phyloP scores from a whole-genome alignment of 148 eudicot species.

The Vaccinium vitisidaea region DNA sequence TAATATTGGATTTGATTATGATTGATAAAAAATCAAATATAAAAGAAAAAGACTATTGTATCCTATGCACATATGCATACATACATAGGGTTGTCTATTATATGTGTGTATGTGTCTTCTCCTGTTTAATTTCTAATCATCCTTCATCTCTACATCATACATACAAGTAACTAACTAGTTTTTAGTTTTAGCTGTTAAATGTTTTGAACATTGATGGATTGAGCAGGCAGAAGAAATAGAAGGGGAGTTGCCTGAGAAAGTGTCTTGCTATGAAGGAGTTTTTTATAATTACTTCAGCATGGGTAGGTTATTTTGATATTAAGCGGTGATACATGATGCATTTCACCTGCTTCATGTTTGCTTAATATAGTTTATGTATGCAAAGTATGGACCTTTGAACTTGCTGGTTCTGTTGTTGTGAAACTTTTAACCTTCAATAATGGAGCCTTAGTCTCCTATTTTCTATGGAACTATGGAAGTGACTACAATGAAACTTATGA shows the following conservation, averaged over 20 bases:
- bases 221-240: slow-evolving; percentile 59
- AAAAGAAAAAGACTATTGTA: too few relatives aligned
- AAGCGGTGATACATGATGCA: slow-evolving; percentile 8
- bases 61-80: too few relatives aligned
- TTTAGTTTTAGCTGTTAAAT: neutral
- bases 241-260: slow-evolving; percentile 64
- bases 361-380: neutral
- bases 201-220: slow-evolving; percentile 13
- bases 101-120: too few relatives aligned
- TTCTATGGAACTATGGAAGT: neutral
- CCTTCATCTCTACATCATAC: neutral
- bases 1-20: too few relatives aligned
- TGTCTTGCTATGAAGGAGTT: slow-evolving; percentile 77
- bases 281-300: slow-evolving; percentile 93
- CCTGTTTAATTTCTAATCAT: neutral
- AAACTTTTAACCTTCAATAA: slow-evolving; percentile 2
- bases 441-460: neutral
- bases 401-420: neutral
- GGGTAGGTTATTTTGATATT: slow-evolving; percentile 43
- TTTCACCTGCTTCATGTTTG: neutral
- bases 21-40: too few relatives aligned
- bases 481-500: neutral
- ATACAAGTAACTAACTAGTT: neutral
- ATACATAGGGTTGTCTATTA: too few relatives aligned
- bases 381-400: neutral